Evolutionary conservation across 345 rosid species (phyloP).

Genomic region (Ailanthus altissimus): DNA sequence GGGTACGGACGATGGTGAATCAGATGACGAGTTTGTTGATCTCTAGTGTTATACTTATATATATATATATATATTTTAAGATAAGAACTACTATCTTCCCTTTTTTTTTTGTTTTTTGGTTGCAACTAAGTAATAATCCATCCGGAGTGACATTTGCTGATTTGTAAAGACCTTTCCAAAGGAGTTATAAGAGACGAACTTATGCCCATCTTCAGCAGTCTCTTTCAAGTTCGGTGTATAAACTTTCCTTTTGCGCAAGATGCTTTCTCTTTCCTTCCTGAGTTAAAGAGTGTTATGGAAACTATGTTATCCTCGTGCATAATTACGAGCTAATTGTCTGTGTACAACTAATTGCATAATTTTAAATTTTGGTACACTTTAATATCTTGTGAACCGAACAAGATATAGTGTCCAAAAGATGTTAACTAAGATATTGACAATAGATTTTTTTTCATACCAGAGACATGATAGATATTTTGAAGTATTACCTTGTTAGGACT

Average conservation of each 20-base stretch:
- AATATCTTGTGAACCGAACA: too few species aligned
- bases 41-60: not conserved
- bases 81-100: not conserved
- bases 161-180: not conserved
- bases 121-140: not conserved
- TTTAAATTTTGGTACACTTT: too few species aligned
- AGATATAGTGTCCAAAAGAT: too few species aligned
- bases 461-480: too few species aligned
- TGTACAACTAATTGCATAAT: too few species aligned
- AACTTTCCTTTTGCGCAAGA: too few species aligned
- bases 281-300: not conserved
- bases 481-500: too few species aligned
- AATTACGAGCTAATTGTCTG: not conserved
- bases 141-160: not conserved
- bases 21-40: constrained; percentile 39
- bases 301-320: not conserved
- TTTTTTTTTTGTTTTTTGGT: not conserved
- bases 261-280: not conserved
- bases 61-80: too few species aligned
- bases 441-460: too few species aligned
- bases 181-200: not conserved
- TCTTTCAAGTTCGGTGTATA: not conserved
- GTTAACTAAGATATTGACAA: too few species aligned
- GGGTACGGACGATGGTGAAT: constrained; percentile 50
- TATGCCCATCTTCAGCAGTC: not conserved